Percentiles rank a stretch among this genome's conserved stretches.
phyloP scores from a whole-genome alignment of 345 rosid genomes.

The Boechera stricta region DNA sequence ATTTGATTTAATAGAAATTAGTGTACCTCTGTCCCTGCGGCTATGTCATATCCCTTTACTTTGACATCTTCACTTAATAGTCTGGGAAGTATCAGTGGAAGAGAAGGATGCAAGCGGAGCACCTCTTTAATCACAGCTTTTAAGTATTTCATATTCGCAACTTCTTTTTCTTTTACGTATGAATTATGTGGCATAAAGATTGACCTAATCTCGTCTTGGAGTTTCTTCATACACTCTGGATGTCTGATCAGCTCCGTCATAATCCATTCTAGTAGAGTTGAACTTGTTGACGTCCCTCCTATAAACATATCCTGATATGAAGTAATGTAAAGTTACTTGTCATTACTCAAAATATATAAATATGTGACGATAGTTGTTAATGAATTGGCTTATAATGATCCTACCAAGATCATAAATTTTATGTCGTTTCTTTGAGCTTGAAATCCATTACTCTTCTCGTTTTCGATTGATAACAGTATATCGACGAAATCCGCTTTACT shows the following conservation, averaged over 20 bases:
- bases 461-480: conserved; percentile 26
- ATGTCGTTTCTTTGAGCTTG: conserved; percentile 25
- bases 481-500: conserved; percentile 5
- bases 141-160: conserved; percentile 20
- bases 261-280: conserved; percentile 32
- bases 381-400: not conserved
- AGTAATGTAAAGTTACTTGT: not conserved
- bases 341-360: not conserved
- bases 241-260: conserved; percentile 33
- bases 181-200: not conserved
- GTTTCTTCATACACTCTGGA: conserved; percentile 35
- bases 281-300: conserved; percentile 38
- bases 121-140: conserved; percentile 42
- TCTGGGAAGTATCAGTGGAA: conserved; percentile 36
- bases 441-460: conserved; percentile 19
- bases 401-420: conserved; percentile 29
- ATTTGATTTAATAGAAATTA: not conserved
- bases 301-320: conserved; percentile 34
- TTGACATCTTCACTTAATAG: conserved; percentile 38
- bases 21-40: conserved; percentile 41
- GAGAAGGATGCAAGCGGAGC: conserved; percentile 50
- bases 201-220: conserved; percentile 32
- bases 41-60: conserved; percentile 42
- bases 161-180: conserved; percentile 23
- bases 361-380: not conserved